These are phyloP conservation scores for Paramecium sonneborni DNA, from an alignment of 73 alveolate genomes.

Conservation along the genomic window DNA sequence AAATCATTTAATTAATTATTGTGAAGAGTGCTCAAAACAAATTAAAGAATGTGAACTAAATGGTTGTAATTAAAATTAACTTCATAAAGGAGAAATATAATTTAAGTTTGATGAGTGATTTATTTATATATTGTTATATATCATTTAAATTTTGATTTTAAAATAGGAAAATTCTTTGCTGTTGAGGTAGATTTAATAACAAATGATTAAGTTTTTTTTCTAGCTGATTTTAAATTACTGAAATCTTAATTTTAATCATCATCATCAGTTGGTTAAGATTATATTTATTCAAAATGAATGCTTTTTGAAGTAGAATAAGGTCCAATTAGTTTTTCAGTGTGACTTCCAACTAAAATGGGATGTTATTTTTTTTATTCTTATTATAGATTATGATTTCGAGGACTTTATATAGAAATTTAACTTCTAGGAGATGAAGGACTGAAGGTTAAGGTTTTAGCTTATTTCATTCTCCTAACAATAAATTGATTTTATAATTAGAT, in stretches of 20 bases:
- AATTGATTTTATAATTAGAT: neutral
- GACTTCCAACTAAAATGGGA: neutral
- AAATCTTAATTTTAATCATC: neutral
- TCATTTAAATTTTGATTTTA: neutral
- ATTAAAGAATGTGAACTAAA: neutral
- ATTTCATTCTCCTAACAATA: neutral
- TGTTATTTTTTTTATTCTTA: neutral
- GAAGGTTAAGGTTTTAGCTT: neutral
- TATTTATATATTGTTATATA: neutral
- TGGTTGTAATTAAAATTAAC: neutral
- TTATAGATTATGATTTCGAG: neutral
- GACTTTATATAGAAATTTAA: neutral
- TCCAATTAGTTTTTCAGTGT: neutral
- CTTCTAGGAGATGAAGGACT: slow-evolving; percentile 43
- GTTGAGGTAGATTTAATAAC: neutral
- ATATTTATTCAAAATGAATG: neutral
- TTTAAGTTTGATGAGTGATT: neutral
- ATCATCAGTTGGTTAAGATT: neutral
- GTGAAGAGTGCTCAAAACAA: neutral
- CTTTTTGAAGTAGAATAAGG: neutral
- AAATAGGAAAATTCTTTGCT: neutral
- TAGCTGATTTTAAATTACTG: neutral
- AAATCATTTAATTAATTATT: neutral
- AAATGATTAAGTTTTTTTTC: neutral
- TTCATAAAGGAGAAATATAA: neutral